Evolutionary conservation across 1,139 yeast species (phyloP), one percentile per base, ranked within the genome.

Genomic region (Yamadazyma triangularis): DNA sequence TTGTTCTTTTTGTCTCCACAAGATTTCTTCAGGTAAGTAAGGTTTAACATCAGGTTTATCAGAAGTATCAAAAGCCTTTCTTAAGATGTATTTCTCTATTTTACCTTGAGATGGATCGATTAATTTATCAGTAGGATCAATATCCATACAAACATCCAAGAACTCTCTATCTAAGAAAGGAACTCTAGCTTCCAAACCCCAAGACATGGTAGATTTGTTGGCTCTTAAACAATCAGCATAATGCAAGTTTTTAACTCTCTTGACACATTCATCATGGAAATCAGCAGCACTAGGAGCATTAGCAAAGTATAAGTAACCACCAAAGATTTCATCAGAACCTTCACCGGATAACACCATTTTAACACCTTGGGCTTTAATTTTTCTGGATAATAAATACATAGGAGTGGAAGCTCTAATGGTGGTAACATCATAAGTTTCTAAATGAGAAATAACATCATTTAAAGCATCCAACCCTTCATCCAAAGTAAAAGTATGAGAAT

Each of bases 1-100:
- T 70, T 91, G 99, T 69, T 91, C 98, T 79, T 91, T 91, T 72
- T 91, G 99, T 76, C 99, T 85, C 96, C 96, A 91, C 56, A 91
- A 73, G 54, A 91, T 91, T 67, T 91, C 97, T 38, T 84, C 77
- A 42, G 98, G 99, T 58, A 91, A 75, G 73, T 91, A 91, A 48
- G 96, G 93, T 50, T 73, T 70, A 33, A 62, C 77, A 36, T 58
- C 58, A 41, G 89, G 86, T 32, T 75, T 80, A 48, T 82, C 88
- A 30, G 72, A 51, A 32, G 95, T 88, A 64, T 91, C 98, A 56
- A 91, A 91, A 13, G 98, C 98, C 73, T 89, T 89, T 72, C 99
- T 84, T 52, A 91, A 72, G 45, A 85, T 77, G 79, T 91, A 87
- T 68, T 91, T 91, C 68, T 91, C 99, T 53, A 91, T 91, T 50